Percentiles rank a stretch among this genome's conserved stretches.
Evolutionary conservation across 768 basidiomycete genomes (phyloP).

Genomic region (Kwoniella sp.): DNA sequence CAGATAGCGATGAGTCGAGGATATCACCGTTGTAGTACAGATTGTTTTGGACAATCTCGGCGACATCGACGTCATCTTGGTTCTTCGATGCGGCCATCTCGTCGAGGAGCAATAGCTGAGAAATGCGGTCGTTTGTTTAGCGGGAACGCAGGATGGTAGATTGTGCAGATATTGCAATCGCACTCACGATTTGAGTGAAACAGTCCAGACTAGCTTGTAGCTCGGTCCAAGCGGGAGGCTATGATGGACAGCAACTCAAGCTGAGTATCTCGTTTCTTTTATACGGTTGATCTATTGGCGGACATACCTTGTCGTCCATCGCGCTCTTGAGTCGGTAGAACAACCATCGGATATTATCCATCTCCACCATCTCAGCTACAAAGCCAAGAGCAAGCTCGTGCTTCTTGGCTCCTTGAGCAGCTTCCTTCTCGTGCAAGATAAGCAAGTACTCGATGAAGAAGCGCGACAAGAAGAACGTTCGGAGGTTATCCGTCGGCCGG

Average conservation of each 20-base stretch:
- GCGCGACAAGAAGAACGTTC: conserved; percentile 79
- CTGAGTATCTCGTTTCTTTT: background rate
- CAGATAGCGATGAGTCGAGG: conserved; percentile 80
- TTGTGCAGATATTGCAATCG: no score
- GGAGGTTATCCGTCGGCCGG: conserved; percentile 89
- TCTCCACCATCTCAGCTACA: conserved; percentile 81
- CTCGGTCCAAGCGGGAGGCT: conserved; percentile 94
- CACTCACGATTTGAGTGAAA: conserved; percentile 75
- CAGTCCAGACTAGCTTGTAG: conserved; percentile 92
- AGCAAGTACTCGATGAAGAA: conserved; percentile 95
- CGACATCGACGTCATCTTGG: conserved; percentile 68
- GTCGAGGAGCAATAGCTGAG: conserved; percentile 77
- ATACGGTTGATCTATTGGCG: background rate
- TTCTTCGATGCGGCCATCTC: conserved; percentile 67
- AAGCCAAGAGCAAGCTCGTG: conserved; percentile 53
- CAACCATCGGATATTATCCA: conserved; percentile 86
- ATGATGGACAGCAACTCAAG: conserved; percentile 3
- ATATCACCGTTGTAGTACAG: conserved; percentile 94
- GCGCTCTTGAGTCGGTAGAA: conserved; percentile 83
- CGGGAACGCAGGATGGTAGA: no score
- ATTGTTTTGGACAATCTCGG: conserved; percentile 80
- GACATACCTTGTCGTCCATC: conserved; percentile 80
- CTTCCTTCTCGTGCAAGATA: conserved; percentile 57
- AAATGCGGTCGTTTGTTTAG: no score
- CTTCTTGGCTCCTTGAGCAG: conserved; percentile 3